Evolutionary conservation across 768 basidiomycete species (phyloP).

Genomic region (Calocera cornea): DNA sequence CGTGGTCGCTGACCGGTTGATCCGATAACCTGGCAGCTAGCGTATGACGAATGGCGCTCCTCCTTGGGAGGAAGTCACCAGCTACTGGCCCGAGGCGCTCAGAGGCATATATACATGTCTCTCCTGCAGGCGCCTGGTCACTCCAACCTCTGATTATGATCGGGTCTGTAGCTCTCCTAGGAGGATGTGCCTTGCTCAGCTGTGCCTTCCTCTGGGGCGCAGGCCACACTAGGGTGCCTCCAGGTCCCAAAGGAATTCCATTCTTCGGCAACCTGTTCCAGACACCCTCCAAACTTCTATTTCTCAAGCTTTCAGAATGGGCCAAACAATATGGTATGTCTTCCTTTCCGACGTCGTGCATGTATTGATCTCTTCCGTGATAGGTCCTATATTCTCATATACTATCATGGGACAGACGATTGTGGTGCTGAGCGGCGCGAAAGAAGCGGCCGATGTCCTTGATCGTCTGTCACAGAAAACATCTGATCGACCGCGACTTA

Average conservation of each 20-base stretch:
- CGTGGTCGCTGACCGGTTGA: too few species aligned
- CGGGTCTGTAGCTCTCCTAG: background rate
- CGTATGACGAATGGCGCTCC: too few species aligned
- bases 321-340: constrained; percentile 37
- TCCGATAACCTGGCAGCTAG: too few species aligned
- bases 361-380: background rate
- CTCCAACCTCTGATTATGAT: too few species aligned
- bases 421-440: background rate
- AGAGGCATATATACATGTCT: too few species aligned
- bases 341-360: too few species aligned
- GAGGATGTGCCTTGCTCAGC: background rate
- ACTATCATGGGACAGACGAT: background rate
- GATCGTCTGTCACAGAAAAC: background rate
- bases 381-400: background rate
- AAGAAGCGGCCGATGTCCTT: background rate
- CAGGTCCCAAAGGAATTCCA: constrained; percentile 41
- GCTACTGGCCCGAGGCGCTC: too few species aligned
- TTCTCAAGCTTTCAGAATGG: constrained; percentile 42
- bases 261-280: constrained; percentile 42
- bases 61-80: too few species aligned
- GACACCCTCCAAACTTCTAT: constrained; percentile 38
- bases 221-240: constrained; percentile 11
- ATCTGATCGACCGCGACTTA: background rate
- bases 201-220: background rate
- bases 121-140: too few species aligned